These are phyloP conservation scores for Ogataea dorogensis DNA, from an alignment of 805 yeast genomes.

Conservation along the genomic window DNA sequence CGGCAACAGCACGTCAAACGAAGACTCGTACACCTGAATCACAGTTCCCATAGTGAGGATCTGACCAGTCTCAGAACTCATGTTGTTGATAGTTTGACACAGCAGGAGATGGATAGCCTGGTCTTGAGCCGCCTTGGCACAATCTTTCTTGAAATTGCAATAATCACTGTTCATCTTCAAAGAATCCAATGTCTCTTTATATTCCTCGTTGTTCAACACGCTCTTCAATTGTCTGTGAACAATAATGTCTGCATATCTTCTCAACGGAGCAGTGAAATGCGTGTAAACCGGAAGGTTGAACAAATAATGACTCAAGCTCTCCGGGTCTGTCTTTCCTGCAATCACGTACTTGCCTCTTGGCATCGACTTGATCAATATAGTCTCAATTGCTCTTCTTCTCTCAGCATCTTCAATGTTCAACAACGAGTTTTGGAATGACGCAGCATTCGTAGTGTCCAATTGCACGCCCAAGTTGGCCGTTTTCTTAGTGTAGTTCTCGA, in stretches of 20 bases:
- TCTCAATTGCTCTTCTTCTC: conserved; percentile 71
- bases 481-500: conserved; percentile 75
- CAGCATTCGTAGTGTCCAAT: conserved; percentile 72
- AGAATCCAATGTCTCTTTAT: conserved; percentile 58
- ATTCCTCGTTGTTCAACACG: conserved; percentile 46
- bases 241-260: conserved; percentile 88
- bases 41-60: conserved; percentile 82
- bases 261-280: conserved; percentile 88
- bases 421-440: conserved; percentile 69
- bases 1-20: conserved; percentile 90
- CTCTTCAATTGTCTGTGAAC: conserved; percentile 90
- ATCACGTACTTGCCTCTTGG: conserved; percentile 82
- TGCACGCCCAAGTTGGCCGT: conserved; percentile 63
- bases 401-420: conserved; percentile 59
- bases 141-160: conserved; percentile 93
- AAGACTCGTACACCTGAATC: conserved; percentile 90
- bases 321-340: conserved; percentile 85
- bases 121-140: conserved; percentile 89
- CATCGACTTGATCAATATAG: conserved; percentile 77
- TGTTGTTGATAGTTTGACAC: conserved; percentile 78
- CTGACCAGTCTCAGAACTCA: conserved; percentile 74
- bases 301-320: conserved; percentile 73
- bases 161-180: conserved; percentile 84
- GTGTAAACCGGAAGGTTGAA: conserved; percentile 84
- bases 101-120: conserved; percentile 87